Evolutionary conservation across 768 basidiomycete genomes (phyloP).

Genomic region (Tulasnella sp.): DNA sequence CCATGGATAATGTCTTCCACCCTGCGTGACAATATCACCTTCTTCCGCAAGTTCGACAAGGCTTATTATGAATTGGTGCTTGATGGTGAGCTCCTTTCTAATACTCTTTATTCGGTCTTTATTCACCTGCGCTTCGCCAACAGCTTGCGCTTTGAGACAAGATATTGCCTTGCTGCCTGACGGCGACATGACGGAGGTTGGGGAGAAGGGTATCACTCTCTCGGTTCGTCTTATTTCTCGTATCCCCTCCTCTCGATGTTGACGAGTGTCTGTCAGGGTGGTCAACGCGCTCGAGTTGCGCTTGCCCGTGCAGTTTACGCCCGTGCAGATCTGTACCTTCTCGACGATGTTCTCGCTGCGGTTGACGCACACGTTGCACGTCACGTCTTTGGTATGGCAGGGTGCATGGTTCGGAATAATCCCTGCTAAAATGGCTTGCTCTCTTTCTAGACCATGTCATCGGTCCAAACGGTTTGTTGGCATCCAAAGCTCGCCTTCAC

Average conservation of each 20-base stretch:
- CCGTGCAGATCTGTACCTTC: constrained; percentile 71
- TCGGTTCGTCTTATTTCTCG: constrained; percentile 30
- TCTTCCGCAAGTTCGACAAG: constrained; percentile 81
- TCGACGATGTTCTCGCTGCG: constrained; percentile 78
- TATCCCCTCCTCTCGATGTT: constrained; percentile 41
- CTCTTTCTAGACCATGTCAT: constrained; percentile 57
- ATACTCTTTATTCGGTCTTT: not conserved
- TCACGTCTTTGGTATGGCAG: constrained; percentile 59
- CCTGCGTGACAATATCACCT: constrained; percentile 81
- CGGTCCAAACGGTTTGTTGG: constrained; percentile 70
- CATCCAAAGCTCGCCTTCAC: constrained; percentile 69
- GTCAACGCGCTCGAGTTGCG: constrained; percentile 70
- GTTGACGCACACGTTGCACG: constrained; percentile 81
- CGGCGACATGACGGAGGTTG: constrained; percentile 76
- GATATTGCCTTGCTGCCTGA: constrained; percentile 69
- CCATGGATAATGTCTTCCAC: constrained; percentile 84
- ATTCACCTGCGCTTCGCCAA: not conserved
- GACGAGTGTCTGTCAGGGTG: constrained; percentile 33
- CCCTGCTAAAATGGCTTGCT: constrained; percentile 1
- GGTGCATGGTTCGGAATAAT: not conserved
- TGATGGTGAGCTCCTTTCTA: constrained; percentile 40
- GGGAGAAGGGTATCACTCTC: constrained; percentile 67
- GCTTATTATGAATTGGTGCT: constrained; percentile 70
- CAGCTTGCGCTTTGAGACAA: constrained; percentile 72
- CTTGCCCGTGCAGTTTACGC: constrained; percentile 46